Evolutionary conservation across 83 land plant species (phyloP).

Genomic region (Isoetes engelmannii): DNA sequence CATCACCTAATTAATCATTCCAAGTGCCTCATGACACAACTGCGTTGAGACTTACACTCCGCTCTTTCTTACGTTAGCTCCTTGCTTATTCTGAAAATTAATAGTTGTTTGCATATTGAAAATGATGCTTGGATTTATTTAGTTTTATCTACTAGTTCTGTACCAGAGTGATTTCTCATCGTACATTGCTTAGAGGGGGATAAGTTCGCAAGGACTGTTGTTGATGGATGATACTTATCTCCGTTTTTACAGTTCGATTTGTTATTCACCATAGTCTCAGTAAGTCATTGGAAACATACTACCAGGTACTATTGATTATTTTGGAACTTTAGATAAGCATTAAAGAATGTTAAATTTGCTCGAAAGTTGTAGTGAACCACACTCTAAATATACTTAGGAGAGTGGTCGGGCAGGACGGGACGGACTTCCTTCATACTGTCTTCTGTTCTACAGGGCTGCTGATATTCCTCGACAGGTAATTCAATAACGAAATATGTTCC

Average conservation of each 20-base stretch:
- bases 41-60: too few species aligned
- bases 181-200: too few species aligned
- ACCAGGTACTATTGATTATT: constrained; percentile 52
- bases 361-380: not conserved
- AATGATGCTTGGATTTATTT: too few species aligned
- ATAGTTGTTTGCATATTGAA: too few species aligned
- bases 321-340: not conserved
- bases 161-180: too few species aligned
- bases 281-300: constrained; percentile 98
- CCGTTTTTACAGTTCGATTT: constrained; percentile 67
- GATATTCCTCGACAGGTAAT: constrained; percentile 90
- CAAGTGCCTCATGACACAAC: too few species aligned
- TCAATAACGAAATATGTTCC: constrained; percentile 2
- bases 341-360: not conserved
- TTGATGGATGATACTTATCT: too few species aligned
- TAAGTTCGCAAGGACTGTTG: too few species aligned
- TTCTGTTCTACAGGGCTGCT: constrained; percentile 72
- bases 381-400: constrained; percentile 49
- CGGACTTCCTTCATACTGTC: constrained; percentile 93
- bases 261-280: constrained; percentile 97
- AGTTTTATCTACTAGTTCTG: too few species aligned
- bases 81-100: too few species aligned
- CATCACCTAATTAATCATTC: too few species aligned
- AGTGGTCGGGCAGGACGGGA: constrained; percentile 99
- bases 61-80: too few species aligned